A percentile compares a stretch with the other conserved stretches of the same genome.
Conservation (phyloP, 1,284 basidiomycete genomes). For the Trichosporon coremiiforme region DNA sequence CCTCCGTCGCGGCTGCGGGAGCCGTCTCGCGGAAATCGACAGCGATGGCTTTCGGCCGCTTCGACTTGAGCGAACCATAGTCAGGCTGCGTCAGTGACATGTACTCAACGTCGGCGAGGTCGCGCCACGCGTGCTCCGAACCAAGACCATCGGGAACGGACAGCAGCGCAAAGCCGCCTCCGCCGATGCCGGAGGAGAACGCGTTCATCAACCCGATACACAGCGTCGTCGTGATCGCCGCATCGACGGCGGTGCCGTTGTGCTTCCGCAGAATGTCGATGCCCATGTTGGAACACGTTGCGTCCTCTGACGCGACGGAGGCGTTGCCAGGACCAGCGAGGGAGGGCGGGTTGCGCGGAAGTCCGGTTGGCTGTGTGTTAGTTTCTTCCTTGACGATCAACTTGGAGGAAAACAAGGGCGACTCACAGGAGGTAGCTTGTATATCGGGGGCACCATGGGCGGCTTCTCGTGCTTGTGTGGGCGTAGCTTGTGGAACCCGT, state of each 20-base stretch:
- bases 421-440: conserved; percentile 30
- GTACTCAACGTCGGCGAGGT: not conserved
- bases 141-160: conserved; percentile 63
- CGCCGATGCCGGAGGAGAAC: conserved; percentile 82
- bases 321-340: conserved; percentile 71
- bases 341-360: conserved; percentile 68
- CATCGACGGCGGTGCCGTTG: conserved; percentile 91
- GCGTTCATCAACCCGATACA: conserved; percentile 86
- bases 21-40: conserved; percentile 89
- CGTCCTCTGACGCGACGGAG: conserved; percentile 87
- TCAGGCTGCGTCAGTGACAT: not conserved
- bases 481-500: conserved; percentile 10
- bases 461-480: conserved; percentile 14
- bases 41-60: conserved; percentile 64
- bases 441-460: conserved; percentile 33
- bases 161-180: conserved; percentile 89
- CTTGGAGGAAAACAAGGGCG: no score
- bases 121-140: not conserved
- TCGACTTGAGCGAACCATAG: not conserved
- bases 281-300: conserved; percentile 78
- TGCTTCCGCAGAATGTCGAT: conserved; percentile 68
- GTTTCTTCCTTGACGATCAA: no score
- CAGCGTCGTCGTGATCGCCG: conserved; percentile 75
- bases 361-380: conserved; percentile 55
- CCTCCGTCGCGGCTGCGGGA: conserved; percentile 68